These are phyloP conservation scores for Rugosomyces carneus DNA, from an alignment of 1,284 basidiomycete genomes.

Conservation along the genomic window DNA sequence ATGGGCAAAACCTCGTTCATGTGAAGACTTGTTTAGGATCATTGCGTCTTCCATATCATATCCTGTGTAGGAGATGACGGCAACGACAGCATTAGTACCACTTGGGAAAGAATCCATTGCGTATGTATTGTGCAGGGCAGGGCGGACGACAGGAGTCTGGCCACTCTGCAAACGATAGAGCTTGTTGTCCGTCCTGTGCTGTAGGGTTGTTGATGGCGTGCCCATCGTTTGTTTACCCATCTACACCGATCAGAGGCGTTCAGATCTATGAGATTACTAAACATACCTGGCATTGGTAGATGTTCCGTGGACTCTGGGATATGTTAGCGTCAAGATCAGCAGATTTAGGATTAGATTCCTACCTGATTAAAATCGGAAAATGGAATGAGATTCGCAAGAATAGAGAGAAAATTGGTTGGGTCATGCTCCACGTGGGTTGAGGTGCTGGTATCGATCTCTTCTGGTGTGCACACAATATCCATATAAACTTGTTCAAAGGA, in stretches of 20 bases:
- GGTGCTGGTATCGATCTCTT: conserved; percentile 80
- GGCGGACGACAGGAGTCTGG: conserved; percentile 94
- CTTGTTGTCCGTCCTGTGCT: conserved; percentile 97
- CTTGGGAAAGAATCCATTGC: conserved; percentile 99
- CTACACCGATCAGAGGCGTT: conserved; percentile 32
- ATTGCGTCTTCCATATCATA: conserved; percentile 99
- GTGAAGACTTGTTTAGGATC: conserved; percentile 98
- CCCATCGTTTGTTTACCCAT: conserved; percentile 99
- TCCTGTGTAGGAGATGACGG: conserved; percentile 99
- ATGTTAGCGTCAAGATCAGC: conserved; percentile 1
- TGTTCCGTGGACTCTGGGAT: conserved; percentile 72
- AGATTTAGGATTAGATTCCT: conserved; percentile 7
- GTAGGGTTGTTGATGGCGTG: conserved; percentile 88
- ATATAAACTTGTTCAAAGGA: conserved; percentile 99
- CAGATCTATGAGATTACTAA: not conserved
- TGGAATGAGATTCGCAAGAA: conserved; percentile 75
- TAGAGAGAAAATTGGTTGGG: conserved; percentile 93
- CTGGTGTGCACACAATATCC: conserved; percentile 91
- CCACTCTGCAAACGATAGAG: conserved; percentile 94
- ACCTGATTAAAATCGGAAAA: conserved; percentile 98
- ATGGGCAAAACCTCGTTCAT: conserved; percentile 97
- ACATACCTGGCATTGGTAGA: conserved; percentile 79
- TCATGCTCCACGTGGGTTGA: conserved; percentile 92
- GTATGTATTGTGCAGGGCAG: conserved; percentile 89
- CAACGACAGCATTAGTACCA: conserved; percentile 96